Evolutionary conservation across 73 alveolate genomes (phyloP), one percentile per base, ranked within the genome.

Genomic region (Tetrahymena borealis): DNA sequence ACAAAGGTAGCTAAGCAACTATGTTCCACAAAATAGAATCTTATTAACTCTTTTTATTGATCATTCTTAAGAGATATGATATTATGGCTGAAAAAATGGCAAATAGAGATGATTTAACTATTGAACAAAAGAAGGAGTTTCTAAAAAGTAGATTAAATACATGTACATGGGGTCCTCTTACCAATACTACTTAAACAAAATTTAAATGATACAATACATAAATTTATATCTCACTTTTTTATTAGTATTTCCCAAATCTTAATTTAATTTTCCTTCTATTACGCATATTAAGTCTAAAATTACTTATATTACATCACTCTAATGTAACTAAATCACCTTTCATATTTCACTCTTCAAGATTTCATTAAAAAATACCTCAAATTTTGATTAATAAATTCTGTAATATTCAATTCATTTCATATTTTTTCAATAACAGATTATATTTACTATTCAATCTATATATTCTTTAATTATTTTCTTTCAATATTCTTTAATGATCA

Each of bases 1-100:
- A 38, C 10, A 39, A 36, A n/a, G 77, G 77, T 20, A 79, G 32
- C 78, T 60, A 60, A 9, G 91, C 91, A 38, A 79, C 91, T 20
- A 79, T 79, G 42, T 39, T 79, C 78, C n/a, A 9, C 11, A 20
- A 32, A 6, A 79, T 39, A 9, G 77, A 79, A 8, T 36, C 91
- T 18, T 38, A 38, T 36, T 10, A 79, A 36, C 32, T 79, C 1
- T 79, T 79, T 39, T 79, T 79, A 20, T 40, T 79, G 10, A 39
- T 39, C 1, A 36, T 79, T n/a, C 4, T 36, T 13, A 36, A 79
- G 33, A 79, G 77, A 79, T 79, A 79, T 36, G 91, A 79, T 20
- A 79, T 79, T 79, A 38, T 79, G 42, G 91, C 91, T 3, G 6
- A 79, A 39, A 79, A 79, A 13, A 38, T 36, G 91, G 91, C 77